Evolutionary conservation across 202 grass and related monocot species (phyloP).

Genomic region (Hordeum pubiflorum): DNA sequence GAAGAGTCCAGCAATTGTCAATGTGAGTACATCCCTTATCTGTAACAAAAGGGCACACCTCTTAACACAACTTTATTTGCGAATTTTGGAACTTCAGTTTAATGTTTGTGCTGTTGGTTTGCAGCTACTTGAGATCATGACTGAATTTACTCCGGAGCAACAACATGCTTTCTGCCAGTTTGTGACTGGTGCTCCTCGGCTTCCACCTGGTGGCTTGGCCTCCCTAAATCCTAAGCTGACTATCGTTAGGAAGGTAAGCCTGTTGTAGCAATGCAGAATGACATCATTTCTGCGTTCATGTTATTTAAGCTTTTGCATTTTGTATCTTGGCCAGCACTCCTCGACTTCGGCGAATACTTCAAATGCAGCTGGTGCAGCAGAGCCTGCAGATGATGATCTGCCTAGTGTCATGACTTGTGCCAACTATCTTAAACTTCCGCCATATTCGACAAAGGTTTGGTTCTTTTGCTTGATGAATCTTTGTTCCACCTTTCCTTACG

Average conservation of each 20-base stretch:
- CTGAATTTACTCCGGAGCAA: conserved; percentile 67
- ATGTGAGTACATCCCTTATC: conserved; percentile 44
- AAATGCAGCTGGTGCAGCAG: conserved; percentile 46
- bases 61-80: not conserved
- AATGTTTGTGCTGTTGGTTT: conserved; percentile 19
- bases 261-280: not conserved
- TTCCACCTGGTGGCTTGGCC: conserved; percentile 81
- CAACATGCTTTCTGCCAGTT: conserved; percentile 91
- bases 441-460: conserved; percentile 79
- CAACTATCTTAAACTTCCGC: conserved; percentile 95
- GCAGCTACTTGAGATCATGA: conserved; percentile 86
- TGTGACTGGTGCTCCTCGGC: conserved; percentile 86
- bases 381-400: conserved; percentile 74
- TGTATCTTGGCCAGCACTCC: conserved; percentile 44
- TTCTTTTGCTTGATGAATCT: not conserved
- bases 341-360: conserved; percentile 36
- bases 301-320: conserved; percentile 11
- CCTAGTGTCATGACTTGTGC: conserved; percentile 97
- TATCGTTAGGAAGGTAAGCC: conserved; percentile 75
- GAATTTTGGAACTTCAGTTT: not conserved
- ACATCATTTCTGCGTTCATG: not conserved
- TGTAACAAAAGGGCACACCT: not conserved
- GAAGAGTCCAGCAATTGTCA: conserved; percentile 73
- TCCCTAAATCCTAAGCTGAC: conserved; percentile 82
- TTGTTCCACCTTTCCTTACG: not conserved